Conservation (phyloP, 495 filamentous ascomycete genomes). For the Penicillium egyptiacum region DNA sequence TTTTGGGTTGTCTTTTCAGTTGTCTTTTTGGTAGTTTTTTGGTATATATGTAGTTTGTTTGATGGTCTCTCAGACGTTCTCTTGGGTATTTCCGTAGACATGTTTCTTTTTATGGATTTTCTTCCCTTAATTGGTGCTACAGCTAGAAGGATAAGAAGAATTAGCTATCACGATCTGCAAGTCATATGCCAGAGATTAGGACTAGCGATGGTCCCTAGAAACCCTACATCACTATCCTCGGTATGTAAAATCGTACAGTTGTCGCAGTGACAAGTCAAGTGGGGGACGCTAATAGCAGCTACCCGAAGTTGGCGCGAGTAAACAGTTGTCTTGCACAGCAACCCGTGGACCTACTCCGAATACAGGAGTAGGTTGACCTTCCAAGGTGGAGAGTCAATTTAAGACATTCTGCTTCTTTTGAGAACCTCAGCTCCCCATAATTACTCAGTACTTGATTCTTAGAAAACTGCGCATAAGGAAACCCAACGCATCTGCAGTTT, state of each 20-base stretch:
- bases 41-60: too few relatives aligned
- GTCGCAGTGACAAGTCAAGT: conserved; percentile 1
- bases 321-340: neutral
- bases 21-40: too few relatives aligned
- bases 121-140: too few relatives aligned
- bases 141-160: too few relatives aligned
- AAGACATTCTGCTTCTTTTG: neutral
- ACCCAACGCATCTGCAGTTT: neutral
- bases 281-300: neutral
- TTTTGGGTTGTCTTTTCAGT: too few relatives aligned
- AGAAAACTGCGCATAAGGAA: neutral
- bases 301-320: conserved; percentile 7
- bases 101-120: too few relatives aligned
- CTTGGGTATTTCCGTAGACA: too few relatives aligned
- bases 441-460: neutral
- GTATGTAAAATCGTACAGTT: neutral
- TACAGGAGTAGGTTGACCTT: neutral
- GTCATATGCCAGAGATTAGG: too few relatives aligned
- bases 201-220: too few relatives aligned
- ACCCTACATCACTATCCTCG: neutral
- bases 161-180: too few relatives aligned
- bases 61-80: too few relatives aligned
- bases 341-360: neutral
- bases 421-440: neutral
- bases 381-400: neutral